A percentile compares a stretch with the other conserved stretches of the same genome.
phyloP scores from a whole-genome alignment of 2,329 filamentous ascomycete species.

The Aspergillus viridinutans region DNA sequence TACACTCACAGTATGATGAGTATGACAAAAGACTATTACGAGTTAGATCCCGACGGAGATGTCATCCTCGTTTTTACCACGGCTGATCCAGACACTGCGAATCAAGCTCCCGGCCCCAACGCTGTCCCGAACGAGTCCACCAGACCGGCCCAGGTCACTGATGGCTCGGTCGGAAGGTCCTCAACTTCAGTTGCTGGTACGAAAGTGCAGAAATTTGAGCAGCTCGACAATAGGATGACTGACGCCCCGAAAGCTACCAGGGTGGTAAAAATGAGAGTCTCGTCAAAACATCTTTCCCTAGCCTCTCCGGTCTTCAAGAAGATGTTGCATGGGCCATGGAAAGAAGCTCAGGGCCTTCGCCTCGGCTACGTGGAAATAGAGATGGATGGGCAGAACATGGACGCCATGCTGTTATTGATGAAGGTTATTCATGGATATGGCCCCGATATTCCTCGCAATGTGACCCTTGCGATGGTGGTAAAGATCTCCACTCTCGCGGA shows the following conservation, averaged over 20 bases:
- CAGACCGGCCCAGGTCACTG: too few species aligned
- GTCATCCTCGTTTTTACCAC: neutral
- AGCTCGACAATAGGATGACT: too few species aligned
- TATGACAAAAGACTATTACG: neutral
- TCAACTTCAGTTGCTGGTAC: too few species aligned
- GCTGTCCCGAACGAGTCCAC: too few species aligned
- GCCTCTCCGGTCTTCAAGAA: neutral
- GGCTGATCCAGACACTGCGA: neutral
- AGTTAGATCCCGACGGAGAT: neutral
- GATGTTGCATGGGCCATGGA: neutral
- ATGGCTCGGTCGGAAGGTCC: too few species aligned
- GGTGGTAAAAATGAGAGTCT: neutral
- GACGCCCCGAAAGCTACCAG: too few species aligned
- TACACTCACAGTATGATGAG: neutral
- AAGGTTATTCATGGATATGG: neutral
- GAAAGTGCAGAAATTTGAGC: too few species aligned
- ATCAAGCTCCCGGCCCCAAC: too few species aligned
- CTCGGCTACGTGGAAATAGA: neutral
- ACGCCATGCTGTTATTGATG: neutral
- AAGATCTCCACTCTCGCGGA: neutral
- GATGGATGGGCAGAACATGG: neutral
- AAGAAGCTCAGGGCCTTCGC: neutral
- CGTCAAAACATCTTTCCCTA: neutral
- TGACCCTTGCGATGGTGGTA: neutral
- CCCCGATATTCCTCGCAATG: neutral